Conservation (phyloP, 345 rosid genomes). For the Ricinus communis region DNA sequence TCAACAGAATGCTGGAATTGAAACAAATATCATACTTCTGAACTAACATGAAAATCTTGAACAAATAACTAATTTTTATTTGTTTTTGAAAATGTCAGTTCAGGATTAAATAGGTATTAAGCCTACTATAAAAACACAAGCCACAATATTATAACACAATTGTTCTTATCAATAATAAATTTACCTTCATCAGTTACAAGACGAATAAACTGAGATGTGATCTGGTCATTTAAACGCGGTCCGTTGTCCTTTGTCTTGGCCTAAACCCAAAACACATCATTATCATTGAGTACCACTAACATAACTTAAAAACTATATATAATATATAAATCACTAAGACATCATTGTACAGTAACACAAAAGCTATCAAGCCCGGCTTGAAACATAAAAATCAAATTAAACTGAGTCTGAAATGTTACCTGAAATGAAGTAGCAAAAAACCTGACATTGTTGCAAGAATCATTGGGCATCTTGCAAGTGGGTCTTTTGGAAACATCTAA, state of each 20-base stretch:
- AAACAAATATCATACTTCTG: too few relatives aligned
- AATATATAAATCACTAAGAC: not conserved
- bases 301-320: not conserved
- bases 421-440: conserved; percentile 47
- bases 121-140: not conserved
- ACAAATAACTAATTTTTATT: too few relatives aligned
- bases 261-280: conserved; percentile 27
- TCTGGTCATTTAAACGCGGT: conserved; percentile 45
- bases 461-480: conserved; percentile 17
- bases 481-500: conserved; percentile 18
- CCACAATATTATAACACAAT: not conserved
- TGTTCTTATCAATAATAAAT: not conserved
- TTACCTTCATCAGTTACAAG: conserved; percentile 57
- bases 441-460: conserved; percentile 39
- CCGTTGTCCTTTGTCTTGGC: conserved; percentile 34
- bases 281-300: not conserved
- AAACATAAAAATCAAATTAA: not conserved
- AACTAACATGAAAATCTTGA: too few relatives aligned
- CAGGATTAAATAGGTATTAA: too few relatives aligned
- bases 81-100: too few relatives aligned
- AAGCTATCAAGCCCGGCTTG: not conserved
- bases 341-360: not conserved
- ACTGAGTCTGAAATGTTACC: conserved; percentile 27
- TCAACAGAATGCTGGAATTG: too few relatives aligned
- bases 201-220: conserved; percentile 43